Evolutionary conservation across 139 green algal genomes (phyloP), one percentile per base, ranked within the genome.

Genomic region (Picochlorum costavermella): DNA sequence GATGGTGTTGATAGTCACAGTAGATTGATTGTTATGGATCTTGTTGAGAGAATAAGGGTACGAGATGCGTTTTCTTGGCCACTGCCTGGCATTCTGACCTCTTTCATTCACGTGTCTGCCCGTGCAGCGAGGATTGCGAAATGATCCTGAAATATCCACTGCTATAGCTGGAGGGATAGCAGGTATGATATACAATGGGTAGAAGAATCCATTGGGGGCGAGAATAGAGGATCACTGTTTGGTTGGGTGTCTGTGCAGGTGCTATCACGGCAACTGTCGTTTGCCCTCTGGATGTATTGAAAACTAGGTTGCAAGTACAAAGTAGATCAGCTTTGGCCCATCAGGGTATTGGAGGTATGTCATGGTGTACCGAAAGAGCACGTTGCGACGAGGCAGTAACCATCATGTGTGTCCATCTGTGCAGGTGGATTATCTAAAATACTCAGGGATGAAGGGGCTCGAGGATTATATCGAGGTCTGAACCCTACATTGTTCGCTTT

Each of bases 251-350:
- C 26, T 29, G 6, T 23, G 63, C 79, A 88, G 88, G 89, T 13
- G 80, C 80, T 1, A 64, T 94, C 5, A 95, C 93, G 3, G 93
- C 93, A 2, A 88, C 84, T 6, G 90, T 98, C 69, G 91, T 99
- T 5, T 97, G 92, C 63, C 94, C 94, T 0, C 69, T 99, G 50
- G 94, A 99, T 62, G 94, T 99, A 2, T 68, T 99, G 2, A 98
- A 98, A 66, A 99, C 93, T 8, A 77, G 92, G 17, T 64, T 98
- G 61, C 94, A 99, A 68, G 89, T 98, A 10, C 82, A 94, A 67
- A 59, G 66, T 40, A 61, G 69, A 76, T 43, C 58, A 23, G 16
- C 33, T 23, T 37, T 53, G 43, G 64, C 79, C 28, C 76, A 83
- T 26, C 37, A 63, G 10, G 80, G 84, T 50, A 86, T 90, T 16